Base-by-base conservation (phyloP, 495 filamentous ascomycete species). In the Glarea lozoyensis region DNA sequence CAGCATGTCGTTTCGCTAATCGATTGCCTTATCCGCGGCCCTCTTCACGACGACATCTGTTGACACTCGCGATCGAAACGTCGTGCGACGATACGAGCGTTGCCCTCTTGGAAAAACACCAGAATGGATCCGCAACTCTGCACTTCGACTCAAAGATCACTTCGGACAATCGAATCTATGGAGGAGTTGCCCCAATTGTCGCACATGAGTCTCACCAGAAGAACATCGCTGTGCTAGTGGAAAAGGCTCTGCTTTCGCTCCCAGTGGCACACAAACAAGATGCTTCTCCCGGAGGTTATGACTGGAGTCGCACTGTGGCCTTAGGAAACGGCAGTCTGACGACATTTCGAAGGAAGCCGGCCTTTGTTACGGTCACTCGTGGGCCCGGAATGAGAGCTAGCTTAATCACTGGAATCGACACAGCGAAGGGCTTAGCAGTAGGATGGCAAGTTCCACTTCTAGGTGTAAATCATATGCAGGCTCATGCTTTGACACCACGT, bases 51-150 rank as follows among this genome's bases (percentile, higher is more conserved):
- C 71, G 73, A 19, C 57, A 60, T 6, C 65, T 86, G 33, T 59
- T 85, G 12, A 89, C 85, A 0, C 78, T 97, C 24, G 90, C 86
- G 13, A 94, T 97, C 57, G 90, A 97, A 66, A 86, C 84, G 12
- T 95, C 89, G n/a, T 97, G 86, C 69, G 92, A 98, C 62, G 92
- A 98, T 65, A 94, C 90, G 1, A 90, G 84, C 31, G 88, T 98
- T 5, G 85, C 90, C 16, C 62, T 98, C 34, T 69, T 97, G 11
- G 72, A 86, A 45, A 84, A 75, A 41, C 59, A 69, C 29, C 25
- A 53, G 4, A 43, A 55, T 13, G 43, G 48, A 21, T 56, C 59
- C 10, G 72, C 76, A 5, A 68, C 60, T 5, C 72, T 95, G 0
- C 76, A 81, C 58, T 94, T 89, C 64, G 79, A 93, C 46, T 70